Percentiles rank a stretch among this genome's conserved stretches.
Evolutionary conservation across 2,329 filamentous ascomycete genomes (phyloP).

Genomic region (Venturiaceae sp.): DNA sequence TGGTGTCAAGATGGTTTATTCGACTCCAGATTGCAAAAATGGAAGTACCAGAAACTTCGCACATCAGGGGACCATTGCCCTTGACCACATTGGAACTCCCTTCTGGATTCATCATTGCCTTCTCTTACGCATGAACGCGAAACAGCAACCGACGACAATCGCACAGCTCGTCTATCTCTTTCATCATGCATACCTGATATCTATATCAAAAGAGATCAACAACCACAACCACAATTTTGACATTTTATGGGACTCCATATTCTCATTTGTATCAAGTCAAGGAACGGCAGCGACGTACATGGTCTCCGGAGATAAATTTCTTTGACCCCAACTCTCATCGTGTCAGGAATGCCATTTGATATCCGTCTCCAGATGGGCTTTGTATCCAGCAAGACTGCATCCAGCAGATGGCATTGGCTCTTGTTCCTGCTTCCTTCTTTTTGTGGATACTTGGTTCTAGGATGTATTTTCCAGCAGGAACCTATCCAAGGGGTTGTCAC

Average conservation of each 20-base stretch:
- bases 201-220: neutral
- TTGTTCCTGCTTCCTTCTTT: neutral
- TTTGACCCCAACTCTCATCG: neutral
- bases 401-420: neutral
- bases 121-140: neutral
- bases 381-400: neutral
- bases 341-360: neutral
- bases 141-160: too few species aligned
- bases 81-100: neutral
- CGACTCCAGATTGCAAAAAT: constrained; percentile 6
- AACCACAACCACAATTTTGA: too few species aligned
- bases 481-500: too few species aligned
- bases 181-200: neutral
- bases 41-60: neutral
- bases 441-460: too few species aligned
- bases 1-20: constrained; percentile 7
- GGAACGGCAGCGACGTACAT: neutral
- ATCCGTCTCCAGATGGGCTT: neutral
- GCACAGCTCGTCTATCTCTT: neutral
- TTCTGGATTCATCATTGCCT: neutral
- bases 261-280: neutral
- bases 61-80: neutral
- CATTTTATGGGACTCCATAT: too few species aligned
- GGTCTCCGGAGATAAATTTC: neutral
- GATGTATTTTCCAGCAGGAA: too few species aligned